Base-by-base conservation (phyloP, 768 basidiomycete species). In the Porpolomopsis calyptriformis region DNA sequence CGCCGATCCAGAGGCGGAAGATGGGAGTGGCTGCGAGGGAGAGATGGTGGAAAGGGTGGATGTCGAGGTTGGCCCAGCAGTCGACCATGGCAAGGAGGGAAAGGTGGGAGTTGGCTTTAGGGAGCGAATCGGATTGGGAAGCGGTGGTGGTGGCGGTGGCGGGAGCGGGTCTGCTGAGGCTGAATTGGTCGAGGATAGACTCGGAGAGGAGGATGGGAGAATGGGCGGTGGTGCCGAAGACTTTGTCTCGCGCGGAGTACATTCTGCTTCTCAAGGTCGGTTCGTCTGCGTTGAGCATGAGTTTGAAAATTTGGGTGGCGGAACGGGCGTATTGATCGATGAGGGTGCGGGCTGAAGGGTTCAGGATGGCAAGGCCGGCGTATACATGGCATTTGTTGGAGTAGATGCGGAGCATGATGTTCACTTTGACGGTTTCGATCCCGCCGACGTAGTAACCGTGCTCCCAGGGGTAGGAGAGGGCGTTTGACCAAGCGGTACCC, bases 311-410 rank as follows among this genome's bases (percentile, higher is more conserved):
- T 47, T 90, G 91, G 2, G 85, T 86, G 6, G 80, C 78, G 56
- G 82, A 85, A 48, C 77, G 75, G 2, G 94, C 82, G 59, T 82
- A 99, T 53, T 94, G 90, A 54, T 96, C 75, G 52, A 99, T 97
- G 60, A 97, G 94, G 1, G 72, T 62, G 34, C 77, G 76, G 0
- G 96, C 96, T 9, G 75, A 81, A 4, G 96, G 94, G 63, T 99
- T 98, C 51, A 99, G 76, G 60, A 98, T 89, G 1, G 94, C 94
- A n/a, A 99, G 77, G 1, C 96, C 94, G 11, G 94, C 94, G 61
- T 99, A 99, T 58, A 99, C 94, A 65, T 99, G 94, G 92, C 92
- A 99, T 50, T 91, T 85, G 63, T 92, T 96, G 36, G 89, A 77
- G 64, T 97, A 99, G 56, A 99, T 98, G 0, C 96, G 88, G 16